Conservation (phyloP, 2,329 filamentous ascomycete species). For the Coniella lustricola region DNA sequence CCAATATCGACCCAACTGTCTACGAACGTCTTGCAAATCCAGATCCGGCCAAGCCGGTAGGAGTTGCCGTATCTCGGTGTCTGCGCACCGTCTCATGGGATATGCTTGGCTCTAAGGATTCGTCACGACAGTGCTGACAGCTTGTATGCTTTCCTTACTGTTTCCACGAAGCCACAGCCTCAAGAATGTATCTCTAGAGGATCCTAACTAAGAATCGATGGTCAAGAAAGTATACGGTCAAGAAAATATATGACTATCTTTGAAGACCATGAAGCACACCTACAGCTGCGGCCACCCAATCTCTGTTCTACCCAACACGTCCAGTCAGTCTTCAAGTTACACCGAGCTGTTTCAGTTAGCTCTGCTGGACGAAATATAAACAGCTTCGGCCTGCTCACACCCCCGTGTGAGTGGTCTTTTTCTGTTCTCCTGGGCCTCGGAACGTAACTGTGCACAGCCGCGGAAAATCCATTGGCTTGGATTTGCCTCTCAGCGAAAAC, state of each 20-base stretch:
- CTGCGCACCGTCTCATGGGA: no score
- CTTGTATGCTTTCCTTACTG: no score
- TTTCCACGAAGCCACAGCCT: no score
- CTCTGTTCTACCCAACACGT: conserved; percentile 10
- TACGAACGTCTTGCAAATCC: neutral
- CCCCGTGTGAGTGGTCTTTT: conserved; percentile 8
- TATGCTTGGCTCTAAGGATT: no score
- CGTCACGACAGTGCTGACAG: no score
- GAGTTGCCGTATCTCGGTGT: neutral
- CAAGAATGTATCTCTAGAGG: no score
- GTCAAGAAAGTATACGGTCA: conserved; percentile 2
- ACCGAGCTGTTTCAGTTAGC: conserved; percentile 17
- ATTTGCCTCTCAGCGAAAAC: conserved; percentile 9
- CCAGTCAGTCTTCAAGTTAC: conserved; percentile 14
- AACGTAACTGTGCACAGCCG: conserved; percentile 18
- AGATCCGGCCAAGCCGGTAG: neutral
- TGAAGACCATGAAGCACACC: conserved; percentile 12
- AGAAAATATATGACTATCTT: neutral
- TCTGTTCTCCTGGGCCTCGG: conserved; percentile 15
- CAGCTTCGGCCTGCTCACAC: conserved; percentile 12
- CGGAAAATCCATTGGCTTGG: conserved; percentile 20
- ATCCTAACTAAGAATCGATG: neutral
- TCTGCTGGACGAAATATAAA: conserved; percentile 15
- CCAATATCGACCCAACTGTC: neutral
- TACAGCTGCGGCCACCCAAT: conserved; percentile 15